Percentiles rank a stretch among this genome's conserved stretches.
These are phyloP conservation scores for Hypoxylon sp. DNA, from an alignment of 2,329 filamentous ascomycete species.

Conservation along the genomic window DNA sequence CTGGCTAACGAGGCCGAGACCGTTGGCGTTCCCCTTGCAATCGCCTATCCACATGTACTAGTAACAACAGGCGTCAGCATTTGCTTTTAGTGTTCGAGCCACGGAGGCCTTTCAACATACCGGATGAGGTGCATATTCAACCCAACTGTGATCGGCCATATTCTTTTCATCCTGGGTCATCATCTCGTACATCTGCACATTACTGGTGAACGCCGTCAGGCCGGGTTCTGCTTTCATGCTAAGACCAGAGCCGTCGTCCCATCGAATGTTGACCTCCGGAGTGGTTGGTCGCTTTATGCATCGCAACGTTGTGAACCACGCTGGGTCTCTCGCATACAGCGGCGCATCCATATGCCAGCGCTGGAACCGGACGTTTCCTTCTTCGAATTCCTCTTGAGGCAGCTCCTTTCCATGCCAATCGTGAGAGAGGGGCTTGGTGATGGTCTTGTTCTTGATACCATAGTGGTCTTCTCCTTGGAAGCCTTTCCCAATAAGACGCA, in stretches of 20 bases:
- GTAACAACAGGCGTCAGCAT: constrained; percentile 7
- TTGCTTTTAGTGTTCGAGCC: neutral
- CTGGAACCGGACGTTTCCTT: constrained; percentile 60
- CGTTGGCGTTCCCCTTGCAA: constrained; percentile 56
- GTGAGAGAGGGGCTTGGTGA: constrained; percentile 51
- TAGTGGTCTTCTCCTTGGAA: constrained; percentile 60
- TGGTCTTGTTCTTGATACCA: constrained; percentile 55
- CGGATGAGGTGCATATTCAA: constrained; percentile 60
- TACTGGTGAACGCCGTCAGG: constrained; percentile 59
- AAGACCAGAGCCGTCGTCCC: constrained; percentile 58
- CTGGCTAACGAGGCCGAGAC: constrained; percentile 56
- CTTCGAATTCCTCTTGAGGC: constrained; percentile 52
- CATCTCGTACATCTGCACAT: constrained; percentile 57
- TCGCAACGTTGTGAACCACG: constrained; percentile 59
- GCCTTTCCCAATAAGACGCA: constrained; percentile 60
- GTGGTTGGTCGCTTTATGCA: constrained; percentile 55
- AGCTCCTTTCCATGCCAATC: constrained; percentile 55
- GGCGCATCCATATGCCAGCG: constrained; percentile 64
- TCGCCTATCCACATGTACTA: constrained; percentile 58
- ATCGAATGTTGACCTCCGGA: constrained; percentile 55
- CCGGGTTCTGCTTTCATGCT: constrained; percentile 59
- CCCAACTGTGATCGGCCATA: constrained; percentile 59
- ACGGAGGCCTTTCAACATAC: constrained; percentile 8
- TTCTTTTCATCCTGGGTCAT: constrained; percentile 57
- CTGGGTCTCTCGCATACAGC: constrained; percentile 57